Evolutionary conservation across 1,284 basidiomycete species (phyloP), one percentile per base, ranked within the genome.

Genomic region (Blastosporella zonata): DNA sequence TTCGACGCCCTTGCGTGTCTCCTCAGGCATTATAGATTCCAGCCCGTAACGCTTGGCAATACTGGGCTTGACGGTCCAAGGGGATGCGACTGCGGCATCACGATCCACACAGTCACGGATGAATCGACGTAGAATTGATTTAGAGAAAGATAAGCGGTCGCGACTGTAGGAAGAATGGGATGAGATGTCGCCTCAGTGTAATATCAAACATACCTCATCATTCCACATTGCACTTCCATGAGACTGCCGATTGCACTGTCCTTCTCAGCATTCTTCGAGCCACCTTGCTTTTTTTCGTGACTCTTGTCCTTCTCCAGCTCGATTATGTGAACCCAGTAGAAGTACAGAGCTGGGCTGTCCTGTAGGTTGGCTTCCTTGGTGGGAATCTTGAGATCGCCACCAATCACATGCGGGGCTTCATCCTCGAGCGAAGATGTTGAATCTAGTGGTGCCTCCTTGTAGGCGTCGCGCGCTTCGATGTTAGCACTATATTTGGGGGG

Each of bases 51-150:
- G 82, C 54, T 78, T 73, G 0, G 93, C 94, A 46, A 98, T 87
- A 9, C 76, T 70, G 3, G 83, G 80, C 65, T 97, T 97, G 29
- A 98, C 93, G 1, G 85, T 84, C 96, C 96, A 99, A 2, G 96
- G 94, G 0, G 92, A 91, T 27, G 90, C 93, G 31, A 96, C 87
- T 15, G 91, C 88, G 10, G 93, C 78, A 53, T 96, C 93, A 41
- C 96, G 85, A 58, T 89, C 82, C 2, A 98, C 86, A 62, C 92
- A 95, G 62, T 98, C 96, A 53, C 92, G 87, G 44, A 99, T 88
- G 69, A 96, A 98, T 31, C 94, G 89, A 56, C 94, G 91, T 23
- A 99, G 79, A 59, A 98, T 96, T 12, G 94, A 93, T 66, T 97
- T 97, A 36, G 93, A 96, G 70, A 97, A 98, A 17, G 90, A 86